A percentile compares a stretch with the other conserved stretches of the same genome.
These are phyloP conservation scores for Canna indica DNA, from an alignment of 176 grass and related monocot species.

Conservation along the genomic window DNA sequence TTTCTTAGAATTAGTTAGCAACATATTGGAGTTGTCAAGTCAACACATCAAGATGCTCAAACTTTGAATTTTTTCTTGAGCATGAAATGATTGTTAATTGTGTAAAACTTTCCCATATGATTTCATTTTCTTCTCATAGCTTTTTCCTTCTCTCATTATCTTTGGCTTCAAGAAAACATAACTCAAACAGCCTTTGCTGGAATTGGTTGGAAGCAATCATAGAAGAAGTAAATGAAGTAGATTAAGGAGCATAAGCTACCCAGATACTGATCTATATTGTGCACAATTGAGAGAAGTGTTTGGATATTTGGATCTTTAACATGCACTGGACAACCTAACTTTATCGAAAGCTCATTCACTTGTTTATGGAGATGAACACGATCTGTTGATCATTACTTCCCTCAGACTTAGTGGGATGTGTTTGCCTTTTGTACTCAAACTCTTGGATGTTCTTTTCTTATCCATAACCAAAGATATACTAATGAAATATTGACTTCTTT, in stretches of 20 bases:
- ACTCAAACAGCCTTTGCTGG: neutral
- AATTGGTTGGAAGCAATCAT: neutral
- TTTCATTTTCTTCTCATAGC: too few relatives aligned
- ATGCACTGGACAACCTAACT: neutral
- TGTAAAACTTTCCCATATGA: neutral
- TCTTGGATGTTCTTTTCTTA: neutral
- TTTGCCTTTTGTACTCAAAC: neutral
- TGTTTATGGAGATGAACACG: neutral
- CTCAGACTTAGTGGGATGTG: neutral
- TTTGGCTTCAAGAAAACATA: neutral
- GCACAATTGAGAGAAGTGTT: neutral
- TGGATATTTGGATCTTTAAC: neutral
- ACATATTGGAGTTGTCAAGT: neutral
- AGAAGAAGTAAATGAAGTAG: neutral
- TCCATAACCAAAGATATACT: neutral
- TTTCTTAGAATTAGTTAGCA: neutral
- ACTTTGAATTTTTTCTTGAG: neutral
- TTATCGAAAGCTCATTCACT: neutral
- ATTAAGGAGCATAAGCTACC: neutral
- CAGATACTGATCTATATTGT: neutral
- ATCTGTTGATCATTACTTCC: neutral
- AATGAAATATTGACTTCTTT: neutral
- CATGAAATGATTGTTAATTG: neutral
- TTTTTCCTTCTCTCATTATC: neutral
- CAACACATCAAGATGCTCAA: neutral